Evolutionary conservation across 768 basidiomycete genomes (phyloP), one percentile per base, ranked within the genome.

Genomic region (Tylopilus cervinicoccineus): DNA sequence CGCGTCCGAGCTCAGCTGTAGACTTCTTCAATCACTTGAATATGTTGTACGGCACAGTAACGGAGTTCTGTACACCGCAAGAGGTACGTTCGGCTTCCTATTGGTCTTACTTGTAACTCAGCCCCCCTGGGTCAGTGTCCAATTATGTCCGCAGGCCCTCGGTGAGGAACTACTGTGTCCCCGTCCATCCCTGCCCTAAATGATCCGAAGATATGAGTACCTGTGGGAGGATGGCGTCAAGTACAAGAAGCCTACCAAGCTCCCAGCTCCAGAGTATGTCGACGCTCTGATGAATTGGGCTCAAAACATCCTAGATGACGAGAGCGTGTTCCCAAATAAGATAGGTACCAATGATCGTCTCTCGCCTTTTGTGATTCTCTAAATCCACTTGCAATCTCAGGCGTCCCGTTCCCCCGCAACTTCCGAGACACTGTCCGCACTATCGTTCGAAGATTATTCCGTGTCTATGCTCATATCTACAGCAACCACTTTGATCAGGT

Each of bases 21-120:
- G 96, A 99, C 68, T 99, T 99, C 72, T 99, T 98, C 78, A 99
- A 98, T 64, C 96, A 99, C 64, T 71, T 99, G 55, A 99, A 99
- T 67, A 99, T 99, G 96, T 74, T 99, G 17, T 99, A 98, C 61
- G 96, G 95, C 11, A 96, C 93, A 10, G 84, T 99, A 20, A 96
- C 96, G 2, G 96, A 99, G 70, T 98, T 98, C 64, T 99, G 96
- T 68, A 97, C 90, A 16, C 79, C 86, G 10, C 83, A 93, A 63
- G 93, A 96, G 79, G 93, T 88, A 61, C 58, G 77, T 64, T 28
- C 23, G 16, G 43, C 37, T 37, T 24, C 38, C 38, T 22, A 28
- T 38, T 31, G 39, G 44, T 51, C 44, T 13, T 39, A 28, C 45
- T 43, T 45, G 38, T 36, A 43, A 48, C 56, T 53, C 31, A 54